Evolutionary conservation across 2,329 filamentous ascomycete species (phyloP).

Genomic region (Macroventuria anomochaeta): DNA sequence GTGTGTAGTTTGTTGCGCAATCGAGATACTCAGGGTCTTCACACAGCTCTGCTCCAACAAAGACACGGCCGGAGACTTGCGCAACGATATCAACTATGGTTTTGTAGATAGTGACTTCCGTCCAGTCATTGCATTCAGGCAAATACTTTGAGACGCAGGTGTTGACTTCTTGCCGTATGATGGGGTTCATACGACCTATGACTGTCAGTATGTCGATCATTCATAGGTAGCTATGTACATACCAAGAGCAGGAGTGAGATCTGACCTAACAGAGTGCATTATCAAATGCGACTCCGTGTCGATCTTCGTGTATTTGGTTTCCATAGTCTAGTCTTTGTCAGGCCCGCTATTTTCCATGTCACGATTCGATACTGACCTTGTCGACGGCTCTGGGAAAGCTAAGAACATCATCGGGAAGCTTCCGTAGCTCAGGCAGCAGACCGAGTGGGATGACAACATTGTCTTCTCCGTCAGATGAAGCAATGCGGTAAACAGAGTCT

Average conservation of each 20-base stretch:
- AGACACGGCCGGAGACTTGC: slow-evolving; percentile 43
- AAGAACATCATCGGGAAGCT: slow-evolving; percentile 42
- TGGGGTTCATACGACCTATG: slow-evolving; percentile 38
- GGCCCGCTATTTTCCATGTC: neutral
- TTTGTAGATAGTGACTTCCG: slow-evolving; percentile 35
- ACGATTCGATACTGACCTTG: slow-evolving; percentile 27
- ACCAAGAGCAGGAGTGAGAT: slow-evolving; percentile 47
- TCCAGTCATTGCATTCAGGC: slow-evolving; percentile 43
- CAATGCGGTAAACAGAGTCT: slow-evolving; percentile 33
- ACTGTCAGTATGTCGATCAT: slow-evolving; percentile 16
- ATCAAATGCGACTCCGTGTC: slow-evolving; percentile 23
- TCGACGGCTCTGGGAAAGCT: slow-evolving; percentile 39
- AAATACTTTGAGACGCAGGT: slow-evolving; percentile 34
- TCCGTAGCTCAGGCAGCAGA: slow-evolving; percentile 43
- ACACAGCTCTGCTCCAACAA: slow-evolving; percentile 43
- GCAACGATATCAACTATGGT: slow-evolving; percentile 42
- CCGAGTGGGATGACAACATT: slow-evolving; percentile 36
- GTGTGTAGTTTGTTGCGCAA: slow-evolving; percentile 38
- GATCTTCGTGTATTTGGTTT: slow-evolving; percentile 42
- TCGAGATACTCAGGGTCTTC: slow-evolving; percentile 41
- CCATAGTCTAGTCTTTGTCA: slow-evolving; percentile 30
- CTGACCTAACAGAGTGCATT: slow-evolving; percentile 37
- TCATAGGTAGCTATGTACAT: slow-evolving; percentile 1
- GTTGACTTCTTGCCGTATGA: slow-evolving; percentile 42
- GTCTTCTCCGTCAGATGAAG: slow-evolving; percentile 26